A percentile compares a stretch with the other conserved stretches of the same genome.
phyloP scores from a whole-genome alignment of 768 basidiomycete species.

The Pulveroboletus sp. region DNA sequence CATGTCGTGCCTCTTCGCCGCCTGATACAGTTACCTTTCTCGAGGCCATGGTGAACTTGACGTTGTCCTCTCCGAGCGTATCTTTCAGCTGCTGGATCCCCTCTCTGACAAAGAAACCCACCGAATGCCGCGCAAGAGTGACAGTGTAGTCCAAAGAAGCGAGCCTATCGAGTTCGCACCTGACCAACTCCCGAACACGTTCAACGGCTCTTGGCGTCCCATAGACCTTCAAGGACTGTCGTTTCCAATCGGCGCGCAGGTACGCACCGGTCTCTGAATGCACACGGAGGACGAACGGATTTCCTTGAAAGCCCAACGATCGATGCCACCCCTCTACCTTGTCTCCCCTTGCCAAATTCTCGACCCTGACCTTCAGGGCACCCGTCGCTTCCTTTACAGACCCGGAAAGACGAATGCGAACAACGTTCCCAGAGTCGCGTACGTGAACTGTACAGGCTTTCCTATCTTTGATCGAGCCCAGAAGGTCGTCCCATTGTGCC shows the following conservation, averaged over 20 bases:
- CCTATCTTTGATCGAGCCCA: conserved; percentile 32
- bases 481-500: conserved; percentile 44
- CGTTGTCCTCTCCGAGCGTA: conserved; percentile 50
- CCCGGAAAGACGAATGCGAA: conserved; percentile 45
- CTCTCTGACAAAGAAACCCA: conserved; percentile 48
- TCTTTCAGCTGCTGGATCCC: conserved; percentile 50
- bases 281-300: conserved; percentile 34
- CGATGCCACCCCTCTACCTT: conserved; percentile 50
- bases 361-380: conserved; percentile 55
- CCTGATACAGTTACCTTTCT: conserved; percentile 49
- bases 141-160: conserved; percentile 40
- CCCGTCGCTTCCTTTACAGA: conserved; percentile 51
- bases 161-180: conserved; percentile 44
- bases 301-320: conserved; percentile 29
- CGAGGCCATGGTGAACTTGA: conserved; percentile 39
- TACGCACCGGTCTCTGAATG: conserved; percentile 36
- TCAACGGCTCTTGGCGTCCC: conserved; percentile 39
- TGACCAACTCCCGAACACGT: conserved; percentile 41
- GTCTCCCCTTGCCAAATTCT: conserved; percentile 48
- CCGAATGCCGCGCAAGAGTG: conserved; percentile 33
- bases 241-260: conserved; percentile 44
- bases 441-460: conserved; percentile 34
- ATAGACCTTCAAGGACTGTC: conserved; percentile 41
- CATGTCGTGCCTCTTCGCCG: conserved; percentile 50
- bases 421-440: conserved; percentile 18